These are phyloP conservation scores for Avena atlantica DNA, from an alignment of 176 grass and related monocot genomes.

Conservation along the genomic window DNA sequence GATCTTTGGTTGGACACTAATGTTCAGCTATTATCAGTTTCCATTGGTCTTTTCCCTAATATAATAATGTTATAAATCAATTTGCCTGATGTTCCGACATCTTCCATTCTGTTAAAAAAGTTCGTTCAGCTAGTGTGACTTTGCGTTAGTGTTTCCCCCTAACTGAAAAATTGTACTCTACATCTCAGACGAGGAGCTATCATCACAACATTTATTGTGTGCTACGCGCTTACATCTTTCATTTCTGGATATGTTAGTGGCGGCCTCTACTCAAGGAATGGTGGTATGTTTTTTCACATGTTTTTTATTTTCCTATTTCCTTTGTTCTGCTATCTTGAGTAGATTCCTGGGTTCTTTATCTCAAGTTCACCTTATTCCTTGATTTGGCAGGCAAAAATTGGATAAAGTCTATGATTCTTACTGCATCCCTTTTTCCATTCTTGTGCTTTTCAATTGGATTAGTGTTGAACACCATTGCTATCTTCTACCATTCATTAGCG, in stretches of 20 bases:
- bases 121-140: constrained; percentile 15
- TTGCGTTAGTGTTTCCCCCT: not conserved
- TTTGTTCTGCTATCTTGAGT: constrained; percentile 24
- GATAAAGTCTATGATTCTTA: constrained; percentile 97
- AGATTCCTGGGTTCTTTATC: constrained; percentile 17
- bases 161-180: constrained; percentile 21
- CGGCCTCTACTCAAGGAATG: constrained; percentile 93
- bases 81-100: constrained; percentile 41
- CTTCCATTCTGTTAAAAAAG: constrained; percentile 33
- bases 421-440: constrained; percentile 93
- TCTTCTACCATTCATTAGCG: constrained; percentile 95
- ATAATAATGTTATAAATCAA: not conserved
- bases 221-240: constrained; percentile 98
- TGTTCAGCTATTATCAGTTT: constrained; percentile 13
- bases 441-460: constrained; percentile 96
- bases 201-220: constrained; percentile 96
- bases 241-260: constrained; percentile 99
- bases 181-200: constrained; percentile 87
- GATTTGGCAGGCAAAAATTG: constrained; percentile 90
- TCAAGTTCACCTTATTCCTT: constrained; percentile 36
- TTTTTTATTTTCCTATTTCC: constrained; percentile 12
- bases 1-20: not conserved
- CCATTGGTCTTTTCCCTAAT: not conserved
- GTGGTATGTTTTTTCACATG: constrained; percentile 68
- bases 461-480: constrained; percentile 89